Conservation (phyloP, 2,329 filamentous ascomycete genomes). For the Alternaria atra region DNA sequence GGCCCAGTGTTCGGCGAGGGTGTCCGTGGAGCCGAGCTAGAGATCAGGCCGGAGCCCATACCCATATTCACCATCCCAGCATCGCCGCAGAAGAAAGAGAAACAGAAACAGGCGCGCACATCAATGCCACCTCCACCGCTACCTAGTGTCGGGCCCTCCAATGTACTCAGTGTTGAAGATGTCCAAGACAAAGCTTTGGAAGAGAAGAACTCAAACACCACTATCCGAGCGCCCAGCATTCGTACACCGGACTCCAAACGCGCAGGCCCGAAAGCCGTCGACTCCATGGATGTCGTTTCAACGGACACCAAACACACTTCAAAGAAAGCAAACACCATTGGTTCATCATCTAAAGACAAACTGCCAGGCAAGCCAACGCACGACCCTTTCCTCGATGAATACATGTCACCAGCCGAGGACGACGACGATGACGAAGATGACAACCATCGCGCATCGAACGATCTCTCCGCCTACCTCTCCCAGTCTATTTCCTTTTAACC, state of each 20-base stretch:
- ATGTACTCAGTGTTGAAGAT: conserved; percentile 21
- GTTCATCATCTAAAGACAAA: background rate
- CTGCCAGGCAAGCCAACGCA: background rate
- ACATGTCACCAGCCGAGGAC: conserved; percentile 10
- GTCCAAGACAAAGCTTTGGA: conserved; percentile 36
- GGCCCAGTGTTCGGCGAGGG: conserved; percentile 29
- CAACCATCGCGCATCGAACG: conserved; percentile 7
- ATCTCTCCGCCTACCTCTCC: conserved; percentile 21
- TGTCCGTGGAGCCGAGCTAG: conserved; percentile 22
- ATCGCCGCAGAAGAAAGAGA: conserved; percentile 6
- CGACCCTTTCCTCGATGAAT: conserved; percentile 13
- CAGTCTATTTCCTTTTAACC: conserved; percentile 27
- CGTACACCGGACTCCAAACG: conserved; percentile 36
- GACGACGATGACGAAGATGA: conserved; percentile 14
- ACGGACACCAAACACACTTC: background rate
- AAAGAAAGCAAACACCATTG: background rate
- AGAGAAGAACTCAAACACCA: conserved; percentile 43
- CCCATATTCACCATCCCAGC: conserved; percentile 10
- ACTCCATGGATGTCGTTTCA: conserved; percentile 11
- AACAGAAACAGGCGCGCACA: background rate
- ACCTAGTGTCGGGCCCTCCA: conserved; percentile 15
- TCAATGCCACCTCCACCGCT: conserved; percentile 8
- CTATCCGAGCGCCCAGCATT: conserved; percentile 42
- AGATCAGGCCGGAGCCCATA: conserved; percentile 20
- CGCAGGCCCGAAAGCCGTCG: conserved; percentile 25